phyloP scores from a whole-genome alignment of 805 yeast species.

The Diddensiella caesifluorescens region DNA sequence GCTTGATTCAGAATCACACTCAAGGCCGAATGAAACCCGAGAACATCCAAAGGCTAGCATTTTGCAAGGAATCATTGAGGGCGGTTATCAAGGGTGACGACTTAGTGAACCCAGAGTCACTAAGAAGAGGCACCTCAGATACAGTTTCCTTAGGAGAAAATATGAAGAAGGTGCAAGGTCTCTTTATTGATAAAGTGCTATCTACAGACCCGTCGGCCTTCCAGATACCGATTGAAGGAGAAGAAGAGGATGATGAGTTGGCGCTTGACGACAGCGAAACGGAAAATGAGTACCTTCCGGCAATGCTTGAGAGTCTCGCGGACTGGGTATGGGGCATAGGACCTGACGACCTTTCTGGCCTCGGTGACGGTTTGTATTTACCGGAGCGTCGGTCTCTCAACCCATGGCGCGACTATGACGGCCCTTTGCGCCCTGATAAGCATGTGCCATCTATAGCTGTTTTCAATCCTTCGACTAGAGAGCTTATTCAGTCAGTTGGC shows the following conservation, averaged over 20 bases:
- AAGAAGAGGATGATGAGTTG: not conserved
- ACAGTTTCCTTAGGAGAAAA: not conserved
- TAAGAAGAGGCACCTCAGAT: not conserved
- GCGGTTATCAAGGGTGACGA: not conserved
- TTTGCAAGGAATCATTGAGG: not conserved
- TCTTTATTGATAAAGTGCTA: not conserved
- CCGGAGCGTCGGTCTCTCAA: too few relatives aligned
- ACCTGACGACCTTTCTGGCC: too few relatives aligned
- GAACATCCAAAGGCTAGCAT: not conserved
- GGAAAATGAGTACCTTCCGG: not conserved
- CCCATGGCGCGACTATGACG: too few relatives aligned
- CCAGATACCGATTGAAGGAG: not conserved
- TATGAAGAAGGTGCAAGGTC: not conserved
- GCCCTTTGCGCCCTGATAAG: not conserved
- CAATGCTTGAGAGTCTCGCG: too few relatives aligned
- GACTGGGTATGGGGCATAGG: too few relatives aligned
- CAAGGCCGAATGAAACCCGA: not conserved
- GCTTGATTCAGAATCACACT: not conserved
- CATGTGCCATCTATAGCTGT: not conserved
- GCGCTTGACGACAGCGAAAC: not conserved
- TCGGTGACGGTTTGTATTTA: too few relatives aligned
- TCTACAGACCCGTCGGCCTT: constrained; percentile 4
- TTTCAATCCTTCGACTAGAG: not conserved
- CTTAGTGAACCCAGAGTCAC: not conserved
- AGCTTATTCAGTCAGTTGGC: too few relatives aligned